Evolutionary conservation across 2,329 filamentous ascomycete genomes (phyloP), one percentile per base, ranked within the genome.

Genomic region (Bipolaris bicolor): DNA sequence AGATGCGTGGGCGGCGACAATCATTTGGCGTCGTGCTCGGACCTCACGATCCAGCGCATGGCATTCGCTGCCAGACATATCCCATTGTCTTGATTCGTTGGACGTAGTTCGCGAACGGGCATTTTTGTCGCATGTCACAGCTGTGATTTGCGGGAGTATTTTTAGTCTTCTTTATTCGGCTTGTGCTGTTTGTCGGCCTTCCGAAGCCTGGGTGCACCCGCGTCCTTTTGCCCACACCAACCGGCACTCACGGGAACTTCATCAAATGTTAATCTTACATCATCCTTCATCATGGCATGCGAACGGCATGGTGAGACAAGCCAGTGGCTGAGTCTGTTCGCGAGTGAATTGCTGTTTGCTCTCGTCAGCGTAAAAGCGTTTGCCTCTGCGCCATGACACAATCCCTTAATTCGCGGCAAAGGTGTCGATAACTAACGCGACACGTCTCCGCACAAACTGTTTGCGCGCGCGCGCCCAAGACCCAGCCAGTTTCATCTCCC

Each of bases 261-360:
- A 24, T 9, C 31, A 33, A 26, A 37, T 26, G 22, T n/a, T 7
- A n/a, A 16, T 33, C 33, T 39, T 49, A 18, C 46, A 49, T 37
- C 34, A 49, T 37, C 15, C 36, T 36, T 26, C 37, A 52, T 37
- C 20, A 40, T 52, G 20, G 29, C 29, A 29, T 40, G 49, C 41
- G 24, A 36, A 22, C 15, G 40, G 41, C 31, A 10, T 29, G 48
- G 26, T 33, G 29, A 20, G 16, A 46, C 20, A 34, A 26, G 26
- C 9, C 16, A 41, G 31, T 41, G 53, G 29, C 41, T 11, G 10
- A 36, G 3, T 36, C 16, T 5, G 36, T 20, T 18, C 34, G 26
- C n/a, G 33, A 33, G 49, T 46, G 41, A 52, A 52, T 26, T n/a
- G 26, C 44, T 36, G 41, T 47, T 56, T 47, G 41, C 29, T 47